phyloP scores from a whole-genome alignment of 805 yeast genomes.

The Schwanniomyces vanrijiae region DNA sequence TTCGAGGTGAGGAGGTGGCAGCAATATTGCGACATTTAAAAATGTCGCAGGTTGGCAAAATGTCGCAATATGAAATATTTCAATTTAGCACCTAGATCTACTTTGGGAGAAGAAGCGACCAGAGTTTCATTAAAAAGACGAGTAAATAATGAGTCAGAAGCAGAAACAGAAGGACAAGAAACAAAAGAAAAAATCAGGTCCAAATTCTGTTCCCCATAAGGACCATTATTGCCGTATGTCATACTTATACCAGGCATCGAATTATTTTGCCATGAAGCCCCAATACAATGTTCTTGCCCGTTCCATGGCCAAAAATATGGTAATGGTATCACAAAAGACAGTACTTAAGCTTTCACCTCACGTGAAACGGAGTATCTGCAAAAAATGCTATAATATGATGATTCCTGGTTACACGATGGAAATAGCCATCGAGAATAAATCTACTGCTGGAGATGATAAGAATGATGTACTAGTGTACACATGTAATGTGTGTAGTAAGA shows the following conservation, averaged over 20 bases:
- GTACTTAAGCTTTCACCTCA: constrained; percentile 64
- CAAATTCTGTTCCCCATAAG: constrained; percentile 46
- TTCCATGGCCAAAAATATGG: constrained; percentile 53
- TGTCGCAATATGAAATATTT: not conserved
- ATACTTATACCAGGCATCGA: constrained; percentile 58
- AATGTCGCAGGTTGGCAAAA: not conserved
- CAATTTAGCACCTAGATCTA: no score
- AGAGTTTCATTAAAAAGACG: no score
- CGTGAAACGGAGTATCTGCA: constrained; percentile 69
- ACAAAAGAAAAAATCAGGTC: constrained; percentile 18
- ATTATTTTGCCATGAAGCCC: constrained; percentile 29
- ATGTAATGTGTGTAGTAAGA: constrained; percentile 54
- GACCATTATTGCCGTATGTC: constrained; percentile 64
- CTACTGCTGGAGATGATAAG: constrained; percentile 26
- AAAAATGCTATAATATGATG: constrained; percentile 55
- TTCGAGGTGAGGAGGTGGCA: no score
- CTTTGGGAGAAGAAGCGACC: no score
- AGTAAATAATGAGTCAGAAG: not conserved
- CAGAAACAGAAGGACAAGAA: constrained; percentile 6
- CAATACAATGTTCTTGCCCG: constrained; percentile 49
- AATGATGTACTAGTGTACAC: constrained; percentile 48
- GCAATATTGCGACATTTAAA: not conserved
- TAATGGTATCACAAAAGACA: constrained; percentile 63
- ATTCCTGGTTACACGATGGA: constrained; percentile 48
- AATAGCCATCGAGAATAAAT: constrained; percentile 41